Conservation (phyloP, 805 yeast genomes). For the Hanseniaspora jakobsenii region DNA sequence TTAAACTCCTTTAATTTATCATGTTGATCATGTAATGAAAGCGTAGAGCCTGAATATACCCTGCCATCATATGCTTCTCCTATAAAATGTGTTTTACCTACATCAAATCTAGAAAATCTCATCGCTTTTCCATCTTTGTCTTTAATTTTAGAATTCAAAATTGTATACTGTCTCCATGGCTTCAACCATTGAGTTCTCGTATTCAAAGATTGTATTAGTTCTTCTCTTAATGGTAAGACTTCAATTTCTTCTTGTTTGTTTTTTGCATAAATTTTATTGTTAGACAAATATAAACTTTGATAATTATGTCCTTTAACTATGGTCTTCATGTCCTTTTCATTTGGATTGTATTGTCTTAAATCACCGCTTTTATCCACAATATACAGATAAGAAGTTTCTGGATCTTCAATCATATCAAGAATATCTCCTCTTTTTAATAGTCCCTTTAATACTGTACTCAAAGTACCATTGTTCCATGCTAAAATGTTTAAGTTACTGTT, state of each 20-base stretch:
- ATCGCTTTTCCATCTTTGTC: slow-evolving; percentile 15
- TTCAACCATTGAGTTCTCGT: slow-evolving; percentile 19
- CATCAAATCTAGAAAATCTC: slow-evolving; percentile 36
- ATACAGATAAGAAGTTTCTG: slow-evolving; percentile 21
- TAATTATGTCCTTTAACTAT: slow-evolving; percentile 40
- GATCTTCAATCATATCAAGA: slow-evolving; percentile 33
- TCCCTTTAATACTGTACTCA: not conserved
- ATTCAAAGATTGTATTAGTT: slow-evolving; percentile 1
- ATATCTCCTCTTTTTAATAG: slow-evolving; percentile 45
- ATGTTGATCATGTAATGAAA: slow-evolving; percentile 17
- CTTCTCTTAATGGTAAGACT: slow-evolving; percentile 25
- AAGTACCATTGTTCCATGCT: slow-evolving; percentile 18
- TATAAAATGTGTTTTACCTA: slow-evolving; percentile 63
- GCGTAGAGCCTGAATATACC: slow-evolving; percentile 6
- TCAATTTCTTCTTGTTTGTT: slow-evolving; percentile 24
- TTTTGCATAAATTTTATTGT: slow-evolving; percentile 41
- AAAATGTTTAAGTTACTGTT: slow-evolving; percentile 12
- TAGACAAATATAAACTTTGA: slow-evolving; percentile 37
- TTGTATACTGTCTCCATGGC: slow-evolving; percentile 22
- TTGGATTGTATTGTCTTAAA: slow-evolving; percentile 54
- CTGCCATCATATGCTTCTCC: slow-evolving; percentile 34
- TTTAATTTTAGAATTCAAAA: slow-evolving; percentile 20
- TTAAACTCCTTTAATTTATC: slow-evolving; percentile 38
- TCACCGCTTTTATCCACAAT: slow-evolving; percentile 62
- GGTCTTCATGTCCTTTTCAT: slow-evolving; percentile 24